Percentiles rank a stretch among this genome's conserved stretches.
These are phyloP conservation scores for Xylaria flabelliformis DNA, from an alignment of 495 filamentous ascomycete species.

Conservation along the genomic window DNA sequence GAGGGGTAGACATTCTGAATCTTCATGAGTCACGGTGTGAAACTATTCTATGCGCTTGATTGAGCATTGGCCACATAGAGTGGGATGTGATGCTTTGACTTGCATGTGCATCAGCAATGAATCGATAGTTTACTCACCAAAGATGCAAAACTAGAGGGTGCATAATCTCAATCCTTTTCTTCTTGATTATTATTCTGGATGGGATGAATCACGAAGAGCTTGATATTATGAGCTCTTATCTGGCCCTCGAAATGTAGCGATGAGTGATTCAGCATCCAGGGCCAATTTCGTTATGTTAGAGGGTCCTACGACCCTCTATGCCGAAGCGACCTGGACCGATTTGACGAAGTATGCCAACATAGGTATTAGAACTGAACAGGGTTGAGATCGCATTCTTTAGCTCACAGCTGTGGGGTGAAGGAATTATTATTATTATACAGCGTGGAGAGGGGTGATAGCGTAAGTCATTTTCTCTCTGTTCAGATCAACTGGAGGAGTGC, in stretches of 20 bases:
- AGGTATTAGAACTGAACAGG: conserved; percentile 68
- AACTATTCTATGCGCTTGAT: neutral
- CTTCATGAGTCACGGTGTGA: neutral
- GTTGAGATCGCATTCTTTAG: conserved; percentile 85
- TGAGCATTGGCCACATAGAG: neutral
- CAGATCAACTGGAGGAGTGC: too few species aligned
- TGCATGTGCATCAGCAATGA: neutral
- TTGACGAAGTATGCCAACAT: conserved; percentile 70
- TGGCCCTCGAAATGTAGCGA: conserved; percentile 76
- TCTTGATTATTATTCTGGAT: neutral
- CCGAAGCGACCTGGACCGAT: conserved; percentile 68
- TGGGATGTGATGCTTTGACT: neutral
- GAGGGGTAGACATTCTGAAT: neutral
- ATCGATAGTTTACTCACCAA: neutral
- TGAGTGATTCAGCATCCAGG: conserved; percentile 72
- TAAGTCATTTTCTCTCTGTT: neutral
- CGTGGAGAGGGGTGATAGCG: conserved; percentile 58
- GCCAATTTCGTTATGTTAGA: conserved; percentile 65
- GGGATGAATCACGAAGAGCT: neutral
- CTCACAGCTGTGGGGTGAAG: conserved; percentile 84
- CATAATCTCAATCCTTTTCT: neutral
- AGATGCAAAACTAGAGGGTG: neutral
- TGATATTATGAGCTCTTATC: conserved; percentile 56
- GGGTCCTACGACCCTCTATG: conserved; percentile 70
- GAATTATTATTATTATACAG: conserved; percentile 87